Percentiles rank a stretch among this genome's conserved stretches.
Evolutionary conservation across 192 early-diverging fungal species (phyloP).

Genomic region (Backusella australiensis): DNA sequence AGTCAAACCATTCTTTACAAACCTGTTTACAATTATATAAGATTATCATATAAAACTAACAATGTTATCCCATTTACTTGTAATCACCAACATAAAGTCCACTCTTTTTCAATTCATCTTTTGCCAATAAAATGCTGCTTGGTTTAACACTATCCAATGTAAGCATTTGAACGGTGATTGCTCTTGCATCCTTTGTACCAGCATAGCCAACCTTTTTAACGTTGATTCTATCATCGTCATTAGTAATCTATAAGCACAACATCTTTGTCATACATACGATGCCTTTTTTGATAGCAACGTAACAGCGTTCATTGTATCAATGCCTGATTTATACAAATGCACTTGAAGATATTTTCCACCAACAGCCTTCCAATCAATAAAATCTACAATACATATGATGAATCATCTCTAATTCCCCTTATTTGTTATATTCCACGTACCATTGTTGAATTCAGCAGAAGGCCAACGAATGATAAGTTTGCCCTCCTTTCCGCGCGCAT

Average conservation of each 20-base stretch:
- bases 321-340: slow-evolving; percentile 90
- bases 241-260: background rate
- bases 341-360: slow-evolving; percentile 82
- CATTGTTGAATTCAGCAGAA: slow-evolving; percentile 1
- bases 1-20: slow-evolving; percentile 58
- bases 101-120: slow-evolving; percentile 35
- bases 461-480: slow-evolving; percentile 16
- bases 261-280: slow-evolving; percentile 14
- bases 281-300: slow-evolving; percentile 54
- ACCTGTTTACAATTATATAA: slow-evolving; percentile 39
- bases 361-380: slow-evolving; percentile 13
- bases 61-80: slow-evolving; percentile 54
- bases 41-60: slow-evolving; percentile 74
- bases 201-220: slow-evolving; percentile 73
- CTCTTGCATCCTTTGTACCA: slow-evolving; percentile 95
- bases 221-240: slow-evolving; percentile 36
- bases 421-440: background rate
- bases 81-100: slow-evolving; percentile 78
- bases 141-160: slow-evolving; percentile 63
- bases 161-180: slow-evolving; percentile 82
- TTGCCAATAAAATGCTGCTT: slow-evolving; percentile 53
- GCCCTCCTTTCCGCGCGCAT: slow-evolving; percentile 1
- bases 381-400: background rate
- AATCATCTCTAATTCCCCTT: background rate
- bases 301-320: slow-evolving; percentile 87